Conservation (phyloP, 148 eudicot species). For the Chenopodium berlandieri region DNA sequence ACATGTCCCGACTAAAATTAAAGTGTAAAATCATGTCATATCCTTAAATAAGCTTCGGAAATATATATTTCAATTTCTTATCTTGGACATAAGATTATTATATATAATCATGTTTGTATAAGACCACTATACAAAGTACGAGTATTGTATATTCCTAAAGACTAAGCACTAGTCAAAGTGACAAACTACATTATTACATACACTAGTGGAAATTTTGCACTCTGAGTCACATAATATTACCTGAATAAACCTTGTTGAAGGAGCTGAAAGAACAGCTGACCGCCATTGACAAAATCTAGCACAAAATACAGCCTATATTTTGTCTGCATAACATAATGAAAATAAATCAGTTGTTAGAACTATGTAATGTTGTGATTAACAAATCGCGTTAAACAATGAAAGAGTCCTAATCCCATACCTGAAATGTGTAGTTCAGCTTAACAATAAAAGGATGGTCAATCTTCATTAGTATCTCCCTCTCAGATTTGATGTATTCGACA, state of each 20-base stretch:
- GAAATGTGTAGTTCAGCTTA: constrained; percentile 48
- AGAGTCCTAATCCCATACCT: constrained; percentile 22
- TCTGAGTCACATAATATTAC: constrained; percentile 13
- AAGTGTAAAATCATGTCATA: background rate
- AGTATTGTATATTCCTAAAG: background rate
- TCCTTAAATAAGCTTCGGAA: background rate
- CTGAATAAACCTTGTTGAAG: constrained; percentile 47
- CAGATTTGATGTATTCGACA: constrained; percentile 41
- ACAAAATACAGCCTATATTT: constrained; percentile 51
- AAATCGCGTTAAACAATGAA: background rate
- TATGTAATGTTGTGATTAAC: background rate
- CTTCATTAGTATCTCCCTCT: constrained; percentile 44
- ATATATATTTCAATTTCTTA: no score
- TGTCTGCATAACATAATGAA: constrained; percentile 29
- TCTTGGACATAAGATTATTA: no score
- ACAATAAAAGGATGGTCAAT: constrained; percentile 54
- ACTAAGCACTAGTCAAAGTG: background rate
- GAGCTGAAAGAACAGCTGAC: constrained; percentile 54
- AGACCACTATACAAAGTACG: background rate
- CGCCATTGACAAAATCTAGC: constrained; percentile 57
- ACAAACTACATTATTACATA: background rate
- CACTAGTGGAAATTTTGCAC: background rate
- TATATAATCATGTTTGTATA: background rate
- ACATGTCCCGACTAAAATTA: no score
- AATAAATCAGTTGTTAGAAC: background rate